Percentiles rank a stretch among this genome's conserved stretches.
Conservation (phyloP, 2,329 filamentous ascomycete species). For the Penicillium crustosum region DNA sequence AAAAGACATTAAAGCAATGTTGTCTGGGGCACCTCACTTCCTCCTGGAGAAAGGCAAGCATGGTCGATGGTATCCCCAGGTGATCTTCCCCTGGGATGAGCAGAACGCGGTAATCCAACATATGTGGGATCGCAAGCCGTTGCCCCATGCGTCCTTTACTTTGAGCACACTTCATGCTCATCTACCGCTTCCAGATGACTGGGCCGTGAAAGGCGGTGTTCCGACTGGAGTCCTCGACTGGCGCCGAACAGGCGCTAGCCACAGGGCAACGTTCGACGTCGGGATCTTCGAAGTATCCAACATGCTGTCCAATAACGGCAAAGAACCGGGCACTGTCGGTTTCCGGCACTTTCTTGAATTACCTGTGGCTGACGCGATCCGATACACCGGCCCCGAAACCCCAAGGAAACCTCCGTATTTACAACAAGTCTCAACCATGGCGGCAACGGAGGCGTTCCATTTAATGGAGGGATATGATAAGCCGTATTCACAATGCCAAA, state of each 20-base stretch:
- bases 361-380: slow-evolving; percentile 40
- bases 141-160: slow-evolving; percentile 44
- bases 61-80: slow-evolving; percentile 43
- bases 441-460: slow-evolving; percentile 35
- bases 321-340: slow-evolving; percentile 49
- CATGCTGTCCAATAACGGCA: slow-evolving; percentile 48
- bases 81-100: slow-evolving; percentile 47
- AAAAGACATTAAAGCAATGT: slow-evolving; percentile 42
- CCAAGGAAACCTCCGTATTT: slow-evolving; percentile 22
- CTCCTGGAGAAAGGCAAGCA: slow-evolving; percentile 45
- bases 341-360: slow-evolving; percentile 51
- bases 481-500: slow-evolving; percentile 38
- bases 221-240: slow-evolving; percentile 27
- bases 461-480: slow-evolving; percentile 36
- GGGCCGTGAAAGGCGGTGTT: slow-evolving; percentile 30
- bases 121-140: slow-evolving; percentile 41
- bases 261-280: slow-evolving; percentile 44
- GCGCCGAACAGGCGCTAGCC: slow-evolving; percentile 29
- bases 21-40: slow-evolving; percentile 48
- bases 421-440: slow-evolving; percentile 26
- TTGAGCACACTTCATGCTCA: slow-evolving; percentile 47
- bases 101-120: slow-evolving; percentile 41
- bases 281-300: slow-evolving; percentile 51
- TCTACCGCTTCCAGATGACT: slow-evolving; percentile 43
- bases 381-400: slow-evolving; percentile 25